phyloP scores from a whole-genome alignment of 2,329 filamentous ascomycete species.

The Davidsoniella australis region DNA sequence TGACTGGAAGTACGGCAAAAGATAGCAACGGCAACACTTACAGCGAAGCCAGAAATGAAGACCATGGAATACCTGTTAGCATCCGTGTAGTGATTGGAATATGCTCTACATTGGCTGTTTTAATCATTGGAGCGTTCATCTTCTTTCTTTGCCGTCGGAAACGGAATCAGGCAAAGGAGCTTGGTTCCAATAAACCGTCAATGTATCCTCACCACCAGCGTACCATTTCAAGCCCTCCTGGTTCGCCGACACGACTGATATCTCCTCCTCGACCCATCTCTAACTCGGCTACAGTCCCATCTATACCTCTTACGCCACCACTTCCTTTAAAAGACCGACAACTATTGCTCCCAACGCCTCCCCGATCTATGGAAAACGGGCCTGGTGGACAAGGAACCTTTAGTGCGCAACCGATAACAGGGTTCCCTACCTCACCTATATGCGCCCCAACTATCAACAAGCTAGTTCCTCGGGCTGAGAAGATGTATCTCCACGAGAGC shows the following conservation, averaged over 20 bases:
- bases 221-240: constrained; percentile 1
- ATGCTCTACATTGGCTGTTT: constrained; percentile 5
- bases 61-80: neutral
- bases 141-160: constrained; percentile 5
- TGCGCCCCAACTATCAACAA: constrained; percentile 6
- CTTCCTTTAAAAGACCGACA: constrained; percentile 8
- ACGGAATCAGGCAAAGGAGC: neutral
- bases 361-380: constrained; percentile 8
- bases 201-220: neutral
- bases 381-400: constrained; percentile 8
- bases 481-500: neutral
- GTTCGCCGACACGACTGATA: neutral
- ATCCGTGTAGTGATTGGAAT: constrained; percentile 9
- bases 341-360: constrained; percentile 6
- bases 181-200: neutral
- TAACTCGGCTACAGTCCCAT: neutral
- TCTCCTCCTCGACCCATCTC: constrained; percentile 3
- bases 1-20: too few species aligned
- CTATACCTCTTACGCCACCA: constrained; percentile 2
- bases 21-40: too few species aligned
- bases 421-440: constrained; percentile 7
- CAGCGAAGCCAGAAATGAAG: too few species aligned
- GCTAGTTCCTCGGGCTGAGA: constrained; percentile 8
- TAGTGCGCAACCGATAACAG: neutral
- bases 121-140: constrained; percentile 3